Percentiles rank a stretch among this genome's conserved stretches.
These are phyloP conservation scores for Umbelopsis sp. DNA, from an alignment of 192 early-diverging fungal species.

Conservation along the genomic window DNA sequence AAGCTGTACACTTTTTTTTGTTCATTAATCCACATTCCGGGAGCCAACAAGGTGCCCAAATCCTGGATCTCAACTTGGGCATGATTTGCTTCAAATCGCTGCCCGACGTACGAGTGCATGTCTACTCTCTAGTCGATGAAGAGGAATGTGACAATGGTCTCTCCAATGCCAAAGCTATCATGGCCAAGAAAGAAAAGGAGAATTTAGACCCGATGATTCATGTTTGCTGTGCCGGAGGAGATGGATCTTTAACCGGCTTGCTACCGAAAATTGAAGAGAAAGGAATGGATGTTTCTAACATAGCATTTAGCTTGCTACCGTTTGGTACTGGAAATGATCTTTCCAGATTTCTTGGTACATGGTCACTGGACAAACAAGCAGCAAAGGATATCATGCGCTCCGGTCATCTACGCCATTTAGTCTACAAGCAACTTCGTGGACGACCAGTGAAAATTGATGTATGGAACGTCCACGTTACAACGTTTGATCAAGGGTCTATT, in stretches of 20 bases:
- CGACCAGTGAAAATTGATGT: constrained; percentile 10
- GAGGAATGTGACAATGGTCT: constrained; percentile 33
- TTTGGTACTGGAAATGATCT: constrained; percentile 59
- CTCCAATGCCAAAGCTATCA: constrained; percentile 31
- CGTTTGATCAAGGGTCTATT: neutral
- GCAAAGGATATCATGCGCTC: constrained; percentile 19
- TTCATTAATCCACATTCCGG: constrained; percentile 53
- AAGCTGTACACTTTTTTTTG: constrained; percentile 16
- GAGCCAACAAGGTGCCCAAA: constrained; percentile 34
- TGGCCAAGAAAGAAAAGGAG: constrained; percentile 17
- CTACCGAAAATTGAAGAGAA: constrained; percentile 44
- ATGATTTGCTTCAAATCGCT: constrained; percentile 42
- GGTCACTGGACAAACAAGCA: constrained; percentile 24
- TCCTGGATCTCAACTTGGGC: constrained; percentile 39
- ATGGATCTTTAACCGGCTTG: constrained; percentile 50
- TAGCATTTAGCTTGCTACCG: constrained; percentile 47
- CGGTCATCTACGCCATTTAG: constrained; percentile 19
- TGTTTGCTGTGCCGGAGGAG: constrained; percentile 37
- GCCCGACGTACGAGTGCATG: constrained; percentile 17
- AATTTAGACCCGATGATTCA: constrained; percentile 22
- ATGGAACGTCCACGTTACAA: constrained; percentile 11
- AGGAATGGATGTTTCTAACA: constrained; percentile 22
- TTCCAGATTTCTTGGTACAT: constrained; percentile 44
- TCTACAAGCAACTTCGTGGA: constrained; percentile 21
- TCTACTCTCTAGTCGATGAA: constrained; percentile 13